phyloP scores from a whole-genome alignment of 1,284 basidiomycete species.

The Tylopilus sp. region DNA sequence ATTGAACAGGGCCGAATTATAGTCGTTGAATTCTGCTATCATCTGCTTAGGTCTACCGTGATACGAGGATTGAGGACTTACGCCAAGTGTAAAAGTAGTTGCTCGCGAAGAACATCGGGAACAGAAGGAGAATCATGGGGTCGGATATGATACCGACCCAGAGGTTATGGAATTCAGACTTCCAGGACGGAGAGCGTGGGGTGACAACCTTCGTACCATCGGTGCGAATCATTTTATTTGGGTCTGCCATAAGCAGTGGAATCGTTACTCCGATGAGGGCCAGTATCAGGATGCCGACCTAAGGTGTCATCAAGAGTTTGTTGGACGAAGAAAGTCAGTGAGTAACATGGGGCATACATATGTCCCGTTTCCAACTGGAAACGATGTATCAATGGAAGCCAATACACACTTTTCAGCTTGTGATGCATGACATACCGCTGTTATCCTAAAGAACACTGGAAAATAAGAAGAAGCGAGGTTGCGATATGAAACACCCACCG shows the following conservation, averaged over 20 bases:
- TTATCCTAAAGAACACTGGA: slow-evolving; percentile 11
- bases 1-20: slow-evolving; percentile 49
- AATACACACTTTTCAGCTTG: neutral
- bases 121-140: slow-evolving; percentile 48
- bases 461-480: neutral
- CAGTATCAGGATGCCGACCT: slow-evolving; percentile 49
- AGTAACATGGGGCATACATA: slow-evolving; percentile 33
- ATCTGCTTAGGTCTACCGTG: neutral
- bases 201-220: slow-evolving; percentile 47
- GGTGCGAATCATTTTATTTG: slow-evolving; percentile 48
- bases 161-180: slow-evolving; percentile 44
- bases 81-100: slow-evolving; percentile 55
- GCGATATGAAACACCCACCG: slow-evolving; percentile 21
- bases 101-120: slow-evolving; percentile 50
- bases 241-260: slow-evolving; percentile 48
- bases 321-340: neutral
- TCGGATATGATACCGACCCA: slow-evolving; percentile 46
- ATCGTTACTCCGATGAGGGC: slow-evolving; percentile 45
- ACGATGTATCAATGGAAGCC: neutral
- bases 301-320: neutral
- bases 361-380: slow-evolving; percentile 44
- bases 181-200: slow-evolving; percentile 49
- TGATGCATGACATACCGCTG: slow-evolving; percentile 21
- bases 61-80: slow-evolving; percentile 14
- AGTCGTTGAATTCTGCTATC: slow-evolving; percentile 47